Evolutionary conservation across 148 eudicot species (phyloP), one percentile per base, ranked within the genome.

Genomic region (Fagopyrum esculentum): DNA sequence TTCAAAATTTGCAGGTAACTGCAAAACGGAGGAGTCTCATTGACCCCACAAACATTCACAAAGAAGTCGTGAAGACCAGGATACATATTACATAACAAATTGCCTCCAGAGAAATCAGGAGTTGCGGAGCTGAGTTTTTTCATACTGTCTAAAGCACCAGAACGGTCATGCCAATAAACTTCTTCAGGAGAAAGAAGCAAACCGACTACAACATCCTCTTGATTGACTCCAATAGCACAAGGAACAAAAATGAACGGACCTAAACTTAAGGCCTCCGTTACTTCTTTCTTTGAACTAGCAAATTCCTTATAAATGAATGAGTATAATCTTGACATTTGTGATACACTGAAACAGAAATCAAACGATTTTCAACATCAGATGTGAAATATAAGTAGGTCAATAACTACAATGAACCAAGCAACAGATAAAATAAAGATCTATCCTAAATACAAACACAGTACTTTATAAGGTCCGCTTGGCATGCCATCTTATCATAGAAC

Each of bases 171-270:
- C 98, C 98, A 95, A 79, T 86, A 89, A 22, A 92, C 98, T 57
- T 90, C 93, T 60, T 75, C 80, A 52, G 90, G 90, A 79, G 92
- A 85, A 12, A 87, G 73, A 15, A 95, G 80, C 45, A 61, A 73
- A 77, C 98, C 98, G 77, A 85, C 45, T 56, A 87, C 90, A 85
- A 81, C 79, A 82, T 89, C 93, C 71, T 95, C 92, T 68, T 71
- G 80, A 70, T 50, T 78, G 52, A 55, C 77, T 71, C 69, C 80
- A 72, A 77, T 75, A 29, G 81, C 60, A 76, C 80, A 80, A 47
- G 98, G 98, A 80, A 92, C 77, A 79, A 90, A 95, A 77, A 95
- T 85, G 80, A 84, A 92, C 76, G 93, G 89, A 54, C 92, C 93
- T 19, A 83, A 83, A 68, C 26, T 75, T 22, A 95, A 84, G 72